Evolutionary conservation across 495 filamentous ascomycete genomes (phyloP).

Genomic region (Penicillium soppii): DNA sequence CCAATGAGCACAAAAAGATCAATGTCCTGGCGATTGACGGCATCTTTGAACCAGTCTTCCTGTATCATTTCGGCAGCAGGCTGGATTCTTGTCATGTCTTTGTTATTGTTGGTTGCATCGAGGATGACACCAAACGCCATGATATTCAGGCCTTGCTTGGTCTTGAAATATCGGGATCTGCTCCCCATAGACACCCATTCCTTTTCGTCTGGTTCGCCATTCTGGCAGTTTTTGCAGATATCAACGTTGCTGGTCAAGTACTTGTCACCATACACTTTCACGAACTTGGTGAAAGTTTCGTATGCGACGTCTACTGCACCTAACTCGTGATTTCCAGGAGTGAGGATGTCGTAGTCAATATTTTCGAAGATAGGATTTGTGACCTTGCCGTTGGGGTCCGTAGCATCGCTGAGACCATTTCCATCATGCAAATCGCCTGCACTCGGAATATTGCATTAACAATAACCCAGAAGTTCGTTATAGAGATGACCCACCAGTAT

Average conservation of each 20-base stretch:
- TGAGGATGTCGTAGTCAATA: conserved; percentile 42
- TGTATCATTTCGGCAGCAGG: conserved; percentile 9
- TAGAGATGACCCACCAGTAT: conserved; percentile 29
- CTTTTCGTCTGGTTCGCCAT: conserved; percentile 16
- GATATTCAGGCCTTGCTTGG: conserved; percentile 31
- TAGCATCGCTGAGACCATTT: conserved; percentile 38
- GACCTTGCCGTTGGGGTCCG: conserved; percentile 33
- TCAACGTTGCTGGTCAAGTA: conserved; percentile 46
- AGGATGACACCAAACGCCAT: conserved; percentile 40
- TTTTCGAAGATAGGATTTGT: conserved; percentile 42
- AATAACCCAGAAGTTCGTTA: background rate
- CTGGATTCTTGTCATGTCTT: conserved; percentile 13
- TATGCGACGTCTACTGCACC: conserved; percentile 29
- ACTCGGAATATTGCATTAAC: background rate
- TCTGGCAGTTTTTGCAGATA: conserved; percentile 19
- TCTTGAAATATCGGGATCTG: conserved; percentile 37
- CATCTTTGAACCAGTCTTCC: conserved; percentile 33
- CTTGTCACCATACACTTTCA: conserved; percentile 35
- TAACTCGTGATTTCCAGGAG: conserved; percentile 41
- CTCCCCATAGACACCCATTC: conserved; percentile 33
- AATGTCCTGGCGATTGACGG: conserved; percentile 31
- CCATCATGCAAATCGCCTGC: conserved; percentile 43
- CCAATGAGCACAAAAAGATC: conserved; percentile 41
- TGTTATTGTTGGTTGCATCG: conserved; percentile 25
- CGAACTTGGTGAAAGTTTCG: conserved; percentile 31